phyloP scores from a whole-genome alignment of 352 stramenopile species.

The Phytophthora megakarya region DNA sequence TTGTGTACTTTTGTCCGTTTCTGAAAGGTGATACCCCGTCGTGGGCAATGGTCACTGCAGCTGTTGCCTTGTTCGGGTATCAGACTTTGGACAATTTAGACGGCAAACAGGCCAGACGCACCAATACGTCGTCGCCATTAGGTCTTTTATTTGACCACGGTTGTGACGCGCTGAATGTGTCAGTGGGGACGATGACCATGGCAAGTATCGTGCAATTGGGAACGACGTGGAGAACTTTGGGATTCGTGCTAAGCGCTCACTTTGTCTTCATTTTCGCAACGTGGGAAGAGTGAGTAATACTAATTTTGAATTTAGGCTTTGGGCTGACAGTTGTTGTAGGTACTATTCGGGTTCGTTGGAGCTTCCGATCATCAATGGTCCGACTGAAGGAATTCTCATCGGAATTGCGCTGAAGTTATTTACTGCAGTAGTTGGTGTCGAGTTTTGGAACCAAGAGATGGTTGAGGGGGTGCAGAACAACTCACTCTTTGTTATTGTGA shows the following conservation, averaged over 20 bases:
- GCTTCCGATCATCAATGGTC: slow-evolving; percentile 96
- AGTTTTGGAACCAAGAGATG: slow-evolving; percentile 74
- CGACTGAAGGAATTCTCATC: slow-evolving; percentile 95
- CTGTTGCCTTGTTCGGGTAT: slow-evolving; percentile 71
- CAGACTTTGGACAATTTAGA: slow-evolving; percentile 89
- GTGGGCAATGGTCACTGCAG: slow-evolving; percentile 73
- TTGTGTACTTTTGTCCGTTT: slow-evolving; percentile 74
- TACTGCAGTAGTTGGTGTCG: slow-evolving; percentile 59
- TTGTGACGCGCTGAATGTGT: slow-evolving; percentile 85
- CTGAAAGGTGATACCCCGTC: slow-evolving; percentile 69
- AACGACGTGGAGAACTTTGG: slow-evolving; percentile 79
- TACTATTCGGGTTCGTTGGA: slow-evolving; percentile 96
- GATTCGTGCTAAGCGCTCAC: slow-evolving; percentile 73
- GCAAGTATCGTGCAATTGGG: slow-evolving; percentile 76
- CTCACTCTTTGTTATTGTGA: slow-evolving; percentile 77
- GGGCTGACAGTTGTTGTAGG: slow-evolving; percentile 24
- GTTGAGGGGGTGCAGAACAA: slow-evolving; percentile 80
- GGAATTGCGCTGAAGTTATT: slow-evolving; percentile 77
- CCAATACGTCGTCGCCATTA: slow-evolving; percentile 80
- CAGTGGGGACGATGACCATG: slow-evolving; percentile 85
- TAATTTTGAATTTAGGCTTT: not conserved
- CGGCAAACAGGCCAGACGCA: slow-evolving; percentile 82
- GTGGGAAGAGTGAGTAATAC: slow-evolving; percentile 75
- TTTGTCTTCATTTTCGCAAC: slow-evolving; percentile 88
- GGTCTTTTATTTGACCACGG: slow-evolving; percentile 87